Percentiles rank a stretch among this genome's conserved stretches.
Conservation (phyloP, 169 alveolate genomes). For the Ichthyophthirius multifiliis region DNA sequence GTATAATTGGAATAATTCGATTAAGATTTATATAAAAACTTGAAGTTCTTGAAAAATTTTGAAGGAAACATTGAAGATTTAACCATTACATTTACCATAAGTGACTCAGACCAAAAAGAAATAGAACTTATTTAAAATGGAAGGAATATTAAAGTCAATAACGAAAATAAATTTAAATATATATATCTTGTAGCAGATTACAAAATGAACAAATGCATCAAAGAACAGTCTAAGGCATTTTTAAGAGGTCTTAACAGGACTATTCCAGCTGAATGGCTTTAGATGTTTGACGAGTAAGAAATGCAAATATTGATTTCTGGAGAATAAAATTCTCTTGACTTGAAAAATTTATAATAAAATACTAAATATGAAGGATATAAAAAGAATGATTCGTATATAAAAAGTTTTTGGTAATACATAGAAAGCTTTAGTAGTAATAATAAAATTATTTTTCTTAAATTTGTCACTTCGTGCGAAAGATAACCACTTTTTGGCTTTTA, state of each 20-base stretch:
- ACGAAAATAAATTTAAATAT: constrained; percentile 59
- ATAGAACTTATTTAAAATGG: constrained; percentile 26
- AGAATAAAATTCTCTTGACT: constrained; percentile 53
- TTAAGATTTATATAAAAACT: constrained; percentile 51
- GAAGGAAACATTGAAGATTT: constrained; percentile 62
- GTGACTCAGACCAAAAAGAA: constrained; percentile 29
- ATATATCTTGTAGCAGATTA: constrained; percentile 68
- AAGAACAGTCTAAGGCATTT: constrained; percentile 53
- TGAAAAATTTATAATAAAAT: constrained; percentile 59
- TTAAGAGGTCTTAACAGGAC: constrained; percentile 60
- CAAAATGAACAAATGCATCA: constrained; percentile 63
- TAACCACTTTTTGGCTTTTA: constrained; percentile 79
- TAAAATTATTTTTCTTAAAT: constrained; percentile 54
- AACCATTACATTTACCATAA: constrained; percentile 36
- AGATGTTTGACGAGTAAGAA: constrained; percentile 72
- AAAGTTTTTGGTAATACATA: constrained; percentile 72
- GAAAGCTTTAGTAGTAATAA: constrained; percentile 58
- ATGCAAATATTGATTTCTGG: constrained; percentile 79
- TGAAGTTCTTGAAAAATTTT: constrained; percentile 39
- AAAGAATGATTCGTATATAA: constrained; percentile 37
- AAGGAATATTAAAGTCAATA: constrained; percentile 14
- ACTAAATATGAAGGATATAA: constrained; percentile 67
- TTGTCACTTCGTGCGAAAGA: constrained; percentile 80
- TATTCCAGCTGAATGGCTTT: constrained; percentile 40
- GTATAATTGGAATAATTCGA: constrained; percentile 58